A percentile compares a stretch with the other conserved stretches of the same genome.
Evolutionary conservation across 306 rosid genomes (phyloP).

Genomic region (Cyclanthera cordifolia): DNA sequence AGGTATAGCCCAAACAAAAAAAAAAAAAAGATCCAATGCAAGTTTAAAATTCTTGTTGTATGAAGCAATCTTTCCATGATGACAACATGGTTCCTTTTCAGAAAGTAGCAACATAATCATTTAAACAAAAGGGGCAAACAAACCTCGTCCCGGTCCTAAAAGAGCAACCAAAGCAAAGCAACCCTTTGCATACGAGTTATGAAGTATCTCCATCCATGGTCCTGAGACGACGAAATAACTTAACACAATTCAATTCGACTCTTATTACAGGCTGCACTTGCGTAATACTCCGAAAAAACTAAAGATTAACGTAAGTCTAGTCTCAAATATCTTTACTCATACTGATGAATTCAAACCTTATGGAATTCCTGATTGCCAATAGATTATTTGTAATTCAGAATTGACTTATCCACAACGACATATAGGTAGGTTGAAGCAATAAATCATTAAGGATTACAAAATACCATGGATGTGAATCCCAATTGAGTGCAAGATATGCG

Average conservation of each 20-base stretch:
- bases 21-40: neutral
- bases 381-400: neutral
- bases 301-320: neutral
- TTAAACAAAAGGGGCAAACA: slow-evolving; percentile 23
- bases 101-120: neutral
- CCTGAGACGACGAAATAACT: slow-evolving; percentile 28
- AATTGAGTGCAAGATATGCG: slow-evolving; percentile 72
- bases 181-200: slow-evolving; percentile 78
- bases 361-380: neutral
- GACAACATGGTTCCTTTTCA: neutral
- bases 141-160: slow-evolving; percentile 94
- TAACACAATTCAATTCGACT: neutral
- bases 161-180: slow-evolving; percentile 71
- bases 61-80: neutral
- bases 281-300: neutral
- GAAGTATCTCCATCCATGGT: slow-evolving; percentile 49
- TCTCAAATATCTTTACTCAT: neutral
- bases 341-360: neutral
- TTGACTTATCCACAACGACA: neutral
- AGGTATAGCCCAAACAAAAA: neutral
- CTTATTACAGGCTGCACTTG: neutral
- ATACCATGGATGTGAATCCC: slow-evolving; percentile 91
- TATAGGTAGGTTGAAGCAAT: neutral
- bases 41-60: neutral
- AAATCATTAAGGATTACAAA: neutral